Evolutionary conservation across 225 moss, liverwort and hornwort genomes (phyloP).

Genomic region (Lunularia cruciata): DNA sequence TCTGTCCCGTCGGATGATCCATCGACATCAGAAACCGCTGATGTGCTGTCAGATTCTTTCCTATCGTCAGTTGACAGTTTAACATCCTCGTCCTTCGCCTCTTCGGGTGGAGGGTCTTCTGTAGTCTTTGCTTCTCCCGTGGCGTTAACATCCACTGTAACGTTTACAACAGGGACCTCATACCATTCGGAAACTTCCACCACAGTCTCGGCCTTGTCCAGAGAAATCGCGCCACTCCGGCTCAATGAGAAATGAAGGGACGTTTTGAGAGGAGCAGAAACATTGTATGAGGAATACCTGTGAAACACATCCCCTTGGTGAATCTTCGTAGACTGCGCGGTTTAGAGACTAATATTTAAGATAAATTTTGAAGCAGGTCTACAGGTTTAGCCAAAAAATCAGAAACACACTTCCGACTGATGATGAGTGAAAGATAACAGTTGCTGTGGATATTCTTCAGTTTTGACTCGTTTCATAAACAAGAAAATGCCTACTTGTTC

Average conservation of each 20-base stretch:
- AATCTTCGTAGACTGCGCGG: too few species aligned
- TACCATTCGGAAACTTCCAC: conserved; percentile 93
- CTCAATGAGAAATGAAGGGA: conserved; percentile 78
- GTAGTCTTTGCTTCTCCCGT: conserved; percentile 55
- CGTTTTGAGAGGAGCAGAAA: conserved; percentile 89
- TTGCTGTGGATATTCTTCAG: too few species aligned
- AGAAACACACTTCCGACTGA: too few species aligned
- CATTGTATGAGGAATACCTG: conserved; percentile 85
- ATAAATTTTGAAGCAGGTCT: too few species aligned
- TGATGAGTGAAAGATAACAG: too few species aligned
- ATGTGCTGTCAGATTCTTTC: conserved; percentile 15
- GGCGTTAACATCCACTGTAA: conserved; percentile 47
- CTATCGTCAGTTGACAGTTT: conserved; percentile 32
- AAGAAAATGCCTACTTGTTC: conserved; percentile 79
- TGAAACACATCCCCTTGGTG: neutral
- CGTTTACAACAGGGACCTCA: conserved; percentile 70
- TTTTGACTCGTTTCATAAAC: too few species aligned
- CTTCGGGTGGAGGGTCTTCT: conserved; percentile 45
- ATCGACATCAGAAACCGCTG: conserved; percentile 35
- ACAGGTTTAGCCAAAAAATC: too few species aligned
- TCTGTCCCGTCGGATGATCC: conserved; percentile 46
- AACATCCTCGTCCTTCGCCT: conserved; percentile 45
- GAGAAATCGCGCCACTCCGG: conserved; percentile 73
- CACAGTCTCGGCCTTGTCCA: conserved; percentile 91
- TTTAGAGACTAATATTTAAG: too few species aligned